A percentile compares a stretch with the other conserved stretches of the same genome.
Conservation (phyloP, 495 filamentous ascomycete genomes). For the Eremomyces bilateralis region DNA sequence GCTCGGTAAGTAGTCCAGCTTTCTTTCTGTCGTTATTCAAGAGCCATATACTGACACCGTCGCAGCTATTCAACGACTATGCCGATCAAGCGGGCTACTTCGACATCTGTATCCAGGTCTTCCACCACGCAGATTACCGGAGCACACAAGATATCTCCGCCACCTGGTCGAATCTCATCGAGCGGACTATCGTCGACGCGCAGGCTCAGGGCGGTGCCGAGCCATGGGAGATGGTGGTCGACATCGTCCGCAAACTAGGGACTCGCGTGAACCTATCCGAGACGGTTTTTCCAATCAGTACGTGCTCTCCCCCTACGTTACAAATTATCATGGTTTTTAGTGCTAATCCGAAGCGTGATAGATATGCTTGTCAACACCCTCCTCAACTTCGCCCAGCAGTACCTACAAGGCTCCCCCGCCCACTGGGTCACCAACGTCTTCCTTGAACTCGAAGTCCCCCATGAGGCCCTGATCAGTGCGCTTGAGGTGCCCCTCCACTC, state of each 20-base stretch:
- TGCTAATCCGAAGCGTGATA: constrained; percentile 2
- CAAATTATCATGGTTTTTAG: constrained; percentile 1
- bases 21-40: constrained; percentile 1
- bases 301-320: constrained; percentile 30
- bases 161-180: constrained; percentile 69
- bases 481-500: constrained; percentile 69
- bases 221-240: constrained; percentile 61
- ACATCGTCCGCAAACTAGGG: constrained; percentile 54
- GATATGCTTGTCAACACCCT: neutral
- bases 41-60: constrained; percentile 4
- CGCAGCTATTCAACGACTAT: constrained; percentile 71
- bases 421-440: constrained; percentile 73
- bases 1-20: constrained; percentile 35
- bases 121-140: constrained; percentile 68
- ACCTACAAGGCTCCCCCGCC: constrained; percentile 36
- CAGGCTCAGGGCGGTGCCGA: constrained; percentile 14
- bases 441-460: constrained; percentile 48
- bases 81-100: constrained; percentile 75
- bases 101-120: constrained; percentile 82
- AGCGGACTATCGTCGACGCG: constrained; percentile 11
- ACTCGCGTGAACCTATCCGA: constrained; percentile 57
- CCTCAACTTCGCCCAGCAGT: neutral
- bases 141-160: constrained; percentile 56
- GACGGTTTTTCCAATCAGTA: constrained; percentile 55
- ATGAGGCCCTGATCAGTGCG: constrained; percentile 50